Evolutionary conservation across 805 yeast genomes (phyloP).

Genomic region (Starmera caribaea): DNA sequence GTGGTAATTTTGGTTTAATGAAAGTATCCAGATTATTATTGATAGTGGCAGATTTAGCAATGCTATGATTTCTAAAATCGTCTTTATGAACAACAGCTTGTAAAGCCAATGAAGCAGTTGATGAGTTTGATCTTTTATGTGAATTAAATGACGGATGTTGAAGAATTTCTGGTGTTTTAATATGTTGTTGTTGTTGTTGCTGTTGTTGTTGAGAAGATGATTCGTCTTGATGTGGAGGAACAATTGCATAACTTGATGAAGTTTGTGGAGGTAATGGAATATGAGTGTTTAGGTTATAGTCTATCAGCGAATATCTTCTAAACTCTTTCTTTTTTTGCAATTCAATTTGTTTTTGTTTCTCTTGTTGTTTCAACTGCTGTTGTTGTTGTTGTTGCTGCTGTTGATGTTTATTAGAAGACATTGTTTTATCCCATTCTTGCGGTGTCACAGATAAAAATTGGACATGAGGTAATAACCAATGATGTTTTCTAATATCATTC

Average conservation of each 20-base stretch:
- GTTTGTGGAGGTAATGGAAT: conserved; percentile 61
- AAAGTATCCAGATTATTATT: conserved; percentile 13
- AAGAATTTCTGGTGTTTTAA: conserved; percentile 1
- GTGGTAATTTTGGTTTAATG: conserved; percentile 17
- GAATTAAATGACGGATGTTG: conserved; percentile 18
- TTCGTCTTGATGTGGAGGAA: conserved; percentile 8
- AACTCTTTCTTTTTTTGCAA: conserved; percentile 17
- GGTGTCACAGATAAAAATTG: conserved; percentile 79
- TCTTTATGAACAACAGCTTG: conserved; percentile 70
- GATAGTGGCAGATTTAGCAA: conserved; percentile 6
- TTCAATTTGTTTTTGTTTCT: conserved; percentile 1
- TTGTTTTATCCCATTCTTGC: conserved; percentile 68
- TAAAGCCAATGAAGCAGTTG: conserved; percentile 56
- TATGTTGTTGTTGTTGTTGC: conserved; percentile 1
- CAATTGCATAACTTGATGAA: conserved; percentile 50
- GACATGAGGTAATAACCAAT: conserved; percentile 83
- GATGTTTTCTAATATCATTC: conserved; percentile 65
- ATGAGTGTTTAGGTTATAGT: conserved; percentile 27
- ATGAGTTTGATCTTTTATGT: conserved; percentile 29
- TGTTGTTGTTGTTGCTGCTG: conserved; percentile 24
- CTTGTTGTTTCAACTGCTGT: conserved; percentile 16
- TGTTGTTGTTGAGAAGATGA: conserved; percentile 2
- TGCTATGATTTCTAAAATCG: conserved; percentile 16
- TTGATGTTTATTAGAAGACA: conserved; percentile 26
- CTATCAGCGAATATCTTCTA: conserved; percentile 34